Percentiles rank a stretch among this genome's conserved stretches.
These are phyloP conservation scores for Salvia hispanica DNA, from an alignment of 257 asterid genomes.

Conservation along the genomic window DNA sequence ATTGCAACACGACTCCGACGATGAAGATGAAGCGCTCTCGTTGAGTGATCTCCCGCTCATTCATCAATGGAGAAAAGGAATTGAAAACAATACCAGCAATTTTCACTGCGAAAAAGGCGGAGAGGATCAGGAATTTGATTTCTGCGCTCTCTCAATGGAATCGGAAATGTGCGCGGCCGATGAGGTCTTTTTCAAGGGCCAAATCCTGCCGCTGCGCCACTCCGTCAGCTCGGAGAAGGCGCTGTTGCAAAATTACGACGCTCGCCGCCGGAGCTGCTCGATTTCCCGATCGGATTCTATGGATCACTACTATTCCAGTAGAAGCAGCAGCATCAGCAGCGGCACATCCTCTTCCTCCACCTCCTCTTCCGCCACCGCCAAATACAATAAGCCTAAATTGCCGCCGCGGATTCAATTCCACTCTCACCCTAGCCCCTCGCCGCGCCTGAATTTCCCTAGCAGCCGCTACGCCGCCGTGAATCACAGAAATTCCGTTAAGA, in stretches of 20 bases:
- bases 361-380: slow-evolving; percentile 2
- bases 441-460: slow-evolving; percentile 48
- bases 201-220: slow-evolving; percentile 68
- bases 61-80: slow-evolving; percentile 35
- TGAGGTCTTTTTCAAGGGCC: slow-evolving; percentile 76
- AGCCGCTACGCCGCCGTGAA: slow-evolving; percentile 8
- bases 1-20: slow-evolving; percentile 24
- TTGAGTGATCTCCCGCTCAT: slow-evolving; percentile 74
- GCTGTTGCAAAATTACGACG: not conserved
- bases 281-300: slow-evolving; percentile 59
- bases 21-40: slow-evolving; percentile 77
- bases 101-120: not conserved
- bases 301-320: slow-evolving; percentile 57
- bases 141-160: slow-evolving; percentile 46
- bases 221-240: slow-evolving; percentile 53
- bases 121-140: slow-evolving; percentile 65
- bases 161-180: slow-evolving; percentile 86
- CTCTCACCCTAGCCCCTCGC: slow-evolving; percentile 91
- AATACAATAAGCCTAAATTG: slow-evolving; percentile 29
- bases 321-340: slow-evolving; percentile 69
- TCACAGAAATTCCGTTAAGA: slow-evolving; percentile 14
- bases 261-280: slow-evolving; percentile 24
- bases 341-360: slow-evolving; percentile 27
- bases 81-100: slow-evolving; percentile 7
- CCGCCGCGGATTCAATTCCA: slow-evolving; percentile 55